Evolutionary conservation across 1,139 yeast species (phyloP), one percentile per base, ranked within the genome.

Genomic region (Blastobotrys malaysiensis): DNA sequence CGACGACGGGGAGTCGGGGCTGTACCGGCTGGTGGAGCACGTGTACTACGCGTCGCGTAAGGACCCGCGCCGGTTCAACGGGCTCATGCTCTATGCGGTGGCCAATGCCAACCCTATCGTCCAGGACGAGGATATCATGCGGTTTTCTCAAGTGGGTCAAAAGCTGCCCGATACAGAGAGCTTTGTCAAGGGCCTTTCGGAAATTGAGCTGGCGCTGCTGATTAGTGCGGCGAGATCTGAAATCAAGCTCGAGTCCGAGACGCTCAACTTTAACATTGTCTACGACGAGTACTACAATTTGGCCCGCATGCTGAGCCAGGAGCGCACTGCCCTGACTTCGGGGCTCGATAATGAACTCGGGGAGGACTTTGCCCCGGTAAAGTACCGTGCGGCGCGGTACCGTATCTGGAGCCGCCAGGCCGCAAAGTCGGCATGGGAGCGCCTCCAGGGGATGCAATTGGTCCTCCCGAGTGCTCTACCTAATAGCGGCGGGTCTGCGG

Each of bases 181-280:
- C 24, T 64, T 69, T 26, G 52, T 69, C 2, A 65, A 71, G 6
- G 74, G 85, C 0, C 69, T 89, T 26, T 83, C 95, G 1, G 84
- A 84, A 52, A 68, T 87, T 22, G 97, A 91, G 64, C 66, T 85
- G 50, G 77, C 86, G 7, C 65, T 91, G 43, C 71, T 87, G 7
- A 81, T 90, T 5, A 82, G 90, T 45, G 86, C 91, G 0, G 86
- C 95, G 0, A 74, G 97, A 45, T 83, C 86, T 57, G 74, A 82
- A 19, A 76, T 81, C 55, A 85, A 84, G 62, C 78, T 78, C 43
- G 83, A 80, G 39, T 71, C 82, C 14, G 81, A 76, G 5, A 61
- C 65, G 4, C 63, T 72, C 46, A 91, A 89, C 67, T 85, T 90
- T 70, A 88, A 86, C 61, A 74, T 89, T 58, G 87, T 86, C 0